phyloP scores from a whole-genome alignment of 164 flowering plant species.

The Vitis rotundifolia region DNA sequence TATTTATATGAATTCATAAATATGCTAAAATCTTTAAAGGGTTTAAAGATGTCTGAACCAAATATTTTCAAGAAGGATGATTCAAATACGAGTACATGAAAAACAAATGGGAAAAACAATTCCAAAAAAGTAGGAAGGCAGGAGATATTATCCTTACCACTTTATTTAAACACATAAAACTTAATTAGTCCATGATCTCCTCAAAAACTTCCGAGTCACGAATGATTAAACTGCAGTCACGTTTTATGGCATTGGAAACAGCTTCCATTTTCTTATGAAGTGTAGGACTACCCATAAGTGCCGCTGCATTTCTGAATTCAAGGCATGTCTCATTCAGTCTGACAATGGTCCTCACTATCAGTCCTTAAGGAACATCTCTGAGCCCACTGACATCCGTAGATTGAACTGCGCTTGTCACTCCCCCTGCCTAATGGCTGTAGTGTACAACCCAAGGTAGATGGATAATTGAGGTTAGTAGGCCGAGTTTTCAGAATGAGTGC shows the following conservation, averaged over 20 bases:
- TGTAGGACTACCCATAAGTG: constrained; percentile 94
- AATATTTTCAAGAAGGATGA: too few species aligned
- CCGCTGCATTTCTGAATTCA: constrained; percentile 89
- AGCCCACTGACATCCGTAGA: constrained; percentile 86
- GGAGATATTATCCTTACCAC: too few species aligned
- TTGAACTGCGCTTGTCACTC: constrained; percentile 68
- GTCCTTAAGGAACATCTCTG: constrained; percentile 97
- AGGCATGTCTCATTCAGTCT: constrained; percentile 94
- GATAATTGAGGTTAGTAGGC: constrained; percentile 9
- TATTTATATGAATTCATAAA: too few species aligned
- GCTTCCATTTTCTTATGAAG: constrained; percentile 92
- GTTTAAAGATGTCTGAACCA: too few species aligned
- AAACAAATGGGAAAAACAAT: too few species aligned
- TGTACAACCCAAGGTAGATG: constrained; percentile 54
- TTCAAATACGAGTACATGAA: too few species aligned
- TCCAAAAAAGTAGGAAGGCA: too few species aligned
- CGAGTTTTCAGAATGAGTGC: too few species aligned
- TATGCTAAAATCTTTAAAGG: too few species aligned
- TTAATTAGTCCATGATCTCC: too few species aligned
- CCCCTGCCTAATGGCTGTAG: constrained; percentile 87
- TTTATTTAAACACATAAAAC: too few species aligned
- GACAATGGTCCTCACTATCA: constrained; percentile 92
- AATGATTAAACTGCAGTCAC: constrained; percentile 34
- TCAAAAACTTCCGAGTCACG: too few species aligned
- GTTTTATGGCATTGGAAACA: constrained; percentile 89